phyloP scores from a whole-genome alignment of 768 basidiomycete species.

The Tricholoma hemisulphureum region DNA sequence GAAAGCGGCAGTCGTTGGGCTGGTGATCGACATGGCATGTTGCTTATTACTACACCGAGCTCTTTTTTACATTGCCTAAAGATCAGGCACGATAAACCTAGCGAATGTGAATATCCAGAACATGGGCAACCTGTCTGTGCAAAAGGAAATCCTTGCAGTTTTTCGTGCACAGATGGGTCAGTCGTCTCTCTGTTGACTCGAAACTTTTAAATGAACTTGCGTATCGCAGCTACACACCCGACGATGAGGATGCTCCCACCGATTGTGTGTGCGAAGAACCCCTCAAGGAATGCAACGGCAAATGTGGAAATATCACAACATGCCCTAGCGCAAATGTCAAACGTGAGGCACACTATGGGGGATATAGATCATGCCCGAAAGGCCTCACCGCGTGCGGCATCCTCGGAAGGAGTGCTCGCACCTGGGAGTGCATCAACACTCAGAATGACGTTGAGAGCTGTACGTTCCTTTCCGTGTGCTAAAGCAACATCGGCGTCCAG shows the following conservation, averaged over 20 bases:
- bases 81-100: constrained; percentile 21
- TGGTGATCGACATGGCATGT: constrained; percentile 37
- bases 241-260: constrained; percentile 31
- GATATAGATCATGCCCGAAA: constrained; percentile 32
- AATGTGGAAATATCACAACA: constrained; percentile 36
- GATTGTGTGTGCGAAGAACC: constrained; percentile 44
- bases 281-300: constrained; percentile 46
- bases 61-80: constrained; percentile 8
- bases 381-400: constrained; percentile 45
- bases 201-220: constrained; percentile 3
- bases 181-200: constrained; percentile 2
- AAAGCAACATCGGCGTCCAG: neutral
- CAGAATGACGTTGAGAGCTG: constrained; percentile 52
- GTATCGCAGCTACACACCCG: constrained; percentile 23
- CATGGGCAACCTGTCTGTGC: constrained; percentile 39
- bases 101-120: constrained; percentile 40
- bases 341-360: constrained; percentile 25
- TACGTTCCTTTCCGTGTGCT: constrained; percentile 26
- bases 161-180: constrained; percentile 46
- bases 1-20: constrained; percentile 21
- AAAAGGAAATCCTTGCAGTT: constrained; percentile 39
- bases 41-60: neutral
- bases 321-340: constrained; percentile 36
- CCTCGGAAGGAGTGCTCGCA: constrained; percentile 33
- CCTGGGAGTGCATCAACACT: constrained; percentile 52